Evolutionary conservation across 208 protist species (phyloP), one percentile per base, ranked within the genome.

Genomic region (Leishmania aethiopica): DNA sequence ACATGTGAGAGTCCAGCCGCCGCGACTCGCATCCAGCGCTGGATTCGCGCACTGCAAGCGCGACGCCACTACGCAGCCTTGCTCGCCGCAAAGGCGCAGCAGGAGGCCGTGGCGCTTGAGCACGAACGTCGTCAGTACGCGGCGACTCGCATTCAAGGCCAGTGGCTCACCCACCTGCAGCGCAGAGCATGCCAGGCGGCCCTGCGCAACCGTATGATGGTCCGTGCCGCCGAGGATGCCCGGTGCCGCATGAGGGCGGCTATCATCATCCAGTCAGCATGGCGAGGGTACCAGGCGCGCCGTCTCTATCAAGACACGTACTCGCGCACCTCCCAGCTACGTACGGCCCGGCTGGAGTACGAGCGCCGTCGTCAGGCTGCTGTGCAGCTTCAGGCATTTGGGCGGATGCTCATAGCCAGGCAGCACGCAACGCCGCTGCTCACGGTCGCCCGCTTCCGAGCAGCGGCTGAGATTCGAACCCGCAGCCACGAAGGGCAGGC

Each of bases 321-420:
- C 77, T 85, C 64, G 53, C 67, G 59, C 81, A 84, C 75, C 67
- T 87, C 35, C 79, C 77, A 51, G 64, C 84, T 88, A 47, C 89
- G 92, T 32, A 89, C 78, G 8, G 86, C 86, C 57, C 86, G 88
- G 35, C 53, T 84, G 19, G 87, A 88, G 73, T 90, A 92, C 75
- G 85, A 93, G 78, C 84, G 74, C 6, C 79, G 86, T 25, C 84
- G 89, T 57, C 82, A 90, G 59, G 94, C 92, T 4, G 90, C 92
- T 17, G 86, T 92, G 42, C 92, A 86, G 59, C 76, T 97, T 35
- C 94, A 97, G 84, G 84, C 92, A 1, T 95, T 95, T 75, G 91
- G 86, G 22, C 87, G 94, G 45, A 90, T 89, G 86, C 81, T 97
- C 70, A 90, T 94, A 72, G 88, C 81, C 17, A 76, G 79, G 59